These are phyloP conservation scores for Pythium brachiatum DNA, from an alignment of 352 stramenopile genomes.

Conservation along the genomic window DNA sequence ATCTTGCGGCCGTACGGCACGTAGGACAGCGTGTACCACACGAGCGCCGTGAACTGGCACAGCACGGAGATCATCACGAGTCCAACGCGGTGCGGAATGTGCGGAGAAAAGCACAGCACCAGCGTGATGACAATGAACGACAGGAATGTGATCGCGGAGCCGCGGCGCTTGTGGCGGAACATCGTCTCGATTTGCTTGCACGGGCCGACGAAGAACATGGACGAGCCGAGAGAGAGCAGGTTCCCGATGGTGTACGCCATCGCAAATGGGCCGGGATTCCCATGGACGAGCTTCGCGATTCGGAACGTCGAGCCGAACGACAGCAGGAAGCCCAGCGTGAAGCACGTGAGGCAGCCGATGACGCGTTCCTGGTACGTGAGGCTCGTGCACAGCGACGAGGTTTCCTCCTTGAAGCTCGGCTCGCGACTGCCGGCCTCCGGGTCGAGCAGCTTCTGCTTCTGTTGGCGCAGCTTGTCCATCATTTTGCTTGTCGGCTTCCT, in stretches of 20 bases:
- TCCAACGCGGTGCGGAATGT: conserved; percentile 64
- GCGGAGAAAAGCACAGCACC: conserved; percentile 62
- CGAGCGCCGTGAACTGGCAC: conserved; percentile 71
- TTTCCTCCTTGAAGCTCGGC: conserved; percentile 30
- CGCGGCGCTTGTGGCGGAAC: conserved; percentile 75
- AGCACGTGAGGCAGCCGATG: conserved; percentile 79
- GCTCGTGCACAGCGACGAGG: conserved; percentile 53
- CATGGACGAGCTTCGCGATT: conserved; percentile 67
- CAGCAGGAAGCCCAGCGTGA: conserved; percentile 76
- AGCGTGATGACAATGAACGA: conserved; percentile 78
- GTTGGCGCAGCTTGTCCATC: conserved; percentile 60
- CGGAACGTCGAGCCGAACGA: conserved; percentile 83
- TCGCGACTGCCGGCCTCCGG: conserved; percentile 44
- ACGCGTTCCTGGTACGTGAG: conserved; percentile 84
- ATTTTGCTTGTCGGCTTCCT: conserved; percentile 26
- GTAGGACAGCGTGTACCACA: conserved; percentile 90
- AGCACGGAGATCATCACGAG: conserved; percentile 74
- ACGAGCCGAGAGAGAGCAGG: conserved; percentile 71
- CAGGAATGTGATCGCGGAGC: conserved; percentile 71
- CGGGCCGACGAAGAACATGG: conserved; percentile 85
- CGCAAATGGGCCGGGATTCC: conserved; percentile 79
- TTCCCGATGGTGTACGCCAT: conserved; percentile 87
- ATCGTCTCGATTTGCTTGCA: conserved; percentile 82
- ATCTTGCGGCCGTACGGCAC: conserved; percentile 83
- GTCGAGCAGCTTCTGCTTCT: conserved; percentile 83